A percentile compares a stretch with the other conserved stretches of the same genome.
Evolutionary conservation across 1,284 basidiomycete species (phyloP).

Genomic region (Ustilago crameri): DNA sequence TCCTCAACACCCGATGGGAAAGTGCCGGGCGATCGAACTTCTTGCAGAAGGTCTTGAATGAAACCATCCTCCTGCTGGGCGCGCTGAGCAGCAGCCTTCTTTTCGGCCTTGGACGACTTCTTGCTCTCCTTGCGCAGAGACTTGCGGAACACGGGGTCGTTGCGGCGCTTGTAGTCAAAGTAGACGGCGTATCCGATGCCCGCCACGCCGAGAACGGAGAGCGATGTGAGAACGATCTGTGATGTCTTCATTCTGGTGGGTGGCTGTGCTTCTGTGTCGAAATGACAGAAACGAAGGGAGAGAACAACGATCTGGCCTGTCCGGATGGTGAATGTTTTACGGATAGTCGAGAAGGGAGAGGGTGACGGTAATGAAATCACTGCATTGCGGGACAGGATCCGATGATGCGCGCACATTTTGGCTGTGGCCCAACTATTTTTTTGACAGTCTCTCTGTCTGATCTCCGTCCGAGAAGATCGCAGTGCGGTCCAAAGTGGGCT

Average conservation of each 20-base stretch:
- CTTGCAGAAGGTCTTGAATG: slow-evolving; percentile 55
- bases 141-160: slow-evolving; percentile 87
- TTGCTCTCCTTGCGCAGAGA: slow-evolving; percentile 80
- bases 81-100: slow-evolving; percentile 69
- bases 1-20: slow-evolving; percentile 77
- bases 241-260: slow-evolving; percentile 50
- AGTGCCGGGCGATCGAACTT: slow-evolving; percentile 49
- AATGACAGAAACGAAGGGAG: not conserved
- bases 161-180: slow-evolving; percentile 94
- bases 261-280: not conserved
- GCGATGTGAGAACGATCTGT: slow-evolving; percentile 44
- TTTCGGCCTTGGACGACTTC: slow-evolving; percentile 74
- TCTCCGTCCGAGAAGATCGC: slow-evolving; percentile 14
- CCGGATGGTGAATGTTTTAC: not conserved
- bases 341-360: not conserved
- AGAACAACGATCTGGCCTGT: not conserved
- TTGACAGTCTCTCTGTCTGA: not conserved
- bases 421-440: not conserved
- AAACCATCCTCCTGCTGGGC: slow-evolving; percentile 51
- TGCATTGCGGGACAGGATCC: slow-evolving; percentile 12
- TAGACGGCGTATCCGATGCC: slow-evolving; percentile 72
- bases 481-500: not conserved
- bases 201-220: slow-evolving; percentile 54
- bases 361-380: not conserved
- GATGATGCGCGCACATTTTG: slow-evolving; percentile 8